These are phyloP conservation scores for Psidium guajava DNA, from an alignment of 345 rosid genomes.

Conservation along the genomic window DNA sequence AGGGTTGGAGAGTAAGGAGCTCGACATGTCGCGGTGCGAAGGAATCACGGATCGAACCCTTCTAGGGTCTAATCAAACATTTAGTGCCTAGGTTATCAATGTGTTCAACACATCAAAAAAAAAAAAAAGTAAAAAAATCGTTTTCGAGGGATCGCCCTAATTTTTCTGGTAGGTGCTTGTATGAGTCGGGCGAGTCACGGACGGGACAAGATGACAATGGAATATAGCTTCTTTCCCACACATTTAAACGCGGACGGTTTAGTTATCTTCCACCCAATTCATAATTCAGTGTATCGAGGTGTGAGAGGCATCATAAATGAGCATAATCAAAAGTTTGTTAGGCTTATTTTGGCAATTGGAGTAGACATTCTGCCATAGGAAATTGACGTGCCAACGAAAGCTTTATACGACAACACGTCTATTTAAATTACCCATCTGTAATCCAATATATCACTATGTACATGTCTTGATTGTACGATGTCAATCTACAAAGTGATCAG, in stretches of 20 bases:
- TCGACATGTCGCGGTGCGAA: too few species aligned
- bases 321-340: too few species aligned
- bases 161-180: neutral
- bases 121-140: neutral
- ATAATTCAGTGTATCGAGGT: neutral
- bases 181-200: too few species aligned
- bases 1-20: neutral
- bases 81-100: neutral
- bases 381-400: neutral
- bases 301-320: too few species aligned
- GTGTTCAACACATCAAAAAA: neutral
- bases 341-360: neutral
- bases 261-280: neutral
- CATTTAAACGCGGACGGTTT: neutral
- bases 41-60: neutral
- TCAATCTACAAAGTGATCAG: neutral
- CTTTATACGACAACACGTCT: neutral
- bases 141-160: neutral
- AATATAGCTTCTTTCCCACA: neutral
- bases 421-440: neutral
- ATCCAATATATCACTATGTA: neutral
- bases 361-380: neutral
- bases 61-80: neutral
- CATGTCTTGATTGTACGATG: neutral
- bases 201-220: neutral